These are phyloP conservation scores for Skeletonema grethae DNA, from an alignment of 108 stramenopile species.

Conservation along the genomic window DNA sequence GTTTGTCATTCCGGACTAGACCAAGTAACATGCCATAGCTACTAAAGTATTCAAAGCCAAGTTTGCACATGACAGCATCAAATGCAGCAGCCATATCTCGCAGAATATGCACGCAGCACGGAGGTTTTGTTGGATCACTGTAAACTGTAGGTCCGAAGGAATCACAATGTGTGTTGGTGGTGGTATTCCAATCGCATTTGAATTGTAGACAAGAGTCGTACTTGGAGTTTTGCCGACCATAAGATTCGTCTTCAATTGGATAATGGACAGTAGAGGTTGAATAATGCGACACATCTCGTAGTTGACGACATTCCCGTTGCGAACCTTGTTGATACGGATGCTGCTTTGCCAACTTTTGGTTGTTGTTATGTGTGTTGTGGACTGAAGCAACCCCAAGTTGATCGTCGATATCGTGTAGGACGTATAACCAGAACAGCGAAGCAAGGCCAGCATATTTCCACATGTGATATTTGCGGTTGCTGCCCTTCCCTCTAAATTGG, in stretches of 20 bases:
- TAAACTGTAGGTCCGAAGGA: background rate
- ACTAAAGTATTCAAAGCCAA: slow-evolving; percentile 6
- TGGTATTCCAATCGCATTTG: slow-evolving; percentile 1
- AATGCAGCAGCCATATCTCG: background rate
- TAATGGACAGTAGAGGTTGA: background rate
- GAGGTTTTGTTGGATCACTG: background rate
- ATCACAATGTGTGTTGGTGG: background rate
- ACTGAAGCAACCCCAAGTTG: background rate
- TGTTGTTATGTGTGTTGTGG: background rate
- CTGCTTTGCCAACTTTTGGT: background rate
- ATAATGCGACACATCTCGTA: background rate
- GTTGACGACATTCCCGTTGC: background rate
- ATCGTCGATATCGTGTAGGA: background rate
- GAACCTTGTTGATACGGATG: background rate
- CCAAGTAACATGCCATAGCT: background rate
- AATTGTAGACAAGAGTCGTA: background rate
- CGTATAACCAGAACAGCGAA: background rate
- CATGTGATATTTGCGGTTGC: background rate
- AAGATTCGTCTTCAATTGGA: background rate
- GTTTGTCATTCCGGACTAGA: too few species aligned
- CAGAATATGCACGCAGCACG: background rate
- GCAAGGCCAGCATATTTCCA: background rate
- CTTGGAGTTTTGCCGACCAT: slow-evolving; percentile 1
- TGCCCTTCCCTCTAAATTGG: background rate
- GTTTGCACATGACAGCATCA: slow-evolving; percentile 6